These are phyloP conservation scores for Globisporangium rhizosaccharum DNA, from an alignment of 352 stramenopile species.

Conservation along the genomic window DNA sequence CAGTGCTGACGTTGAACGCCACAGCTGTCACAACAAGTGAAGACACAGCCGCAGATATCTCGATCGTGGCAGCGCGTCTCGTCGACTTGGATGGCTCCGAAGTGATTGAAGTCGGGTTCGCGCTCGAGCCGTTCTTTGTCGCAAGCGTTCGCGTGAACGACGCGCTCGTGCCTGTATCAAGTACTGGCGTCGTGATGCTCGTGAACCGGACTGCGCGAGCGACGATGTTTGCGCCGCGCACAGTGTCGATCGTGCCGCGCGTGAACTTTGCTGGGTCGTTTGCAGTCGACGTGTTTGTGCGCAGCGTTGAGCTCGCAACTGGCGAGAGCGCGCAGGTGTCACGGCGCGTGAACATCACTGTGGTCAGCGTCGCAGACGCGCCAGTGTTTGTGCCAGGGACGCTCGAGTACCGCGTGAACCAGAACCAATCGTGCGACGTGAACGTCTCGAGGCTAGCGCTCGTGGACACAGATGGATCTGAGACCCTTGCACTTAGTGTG, in stretches of 20 bases:
- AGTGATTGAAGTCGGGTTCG: constrained; percentile 32
- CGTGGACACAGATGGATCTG: constrained; percentile 36
- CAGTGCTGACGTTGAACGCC: constrained; percentile 24
- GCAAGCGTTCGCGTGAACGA: constrained; percentile 26
- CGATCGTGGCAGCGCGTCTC: constrained; percentile 30
- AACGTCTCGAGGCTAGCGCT: constrained; percentile 21
- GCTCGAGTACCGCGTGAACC: constrained; percentile 25
- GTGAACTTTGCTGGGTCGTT: constrained; percentile 36
- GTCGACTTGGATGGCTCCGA: constrained; percentile 45
- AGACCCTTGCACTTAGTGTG: constrained; percentile 30
- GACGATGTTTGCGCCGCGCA: background rate
- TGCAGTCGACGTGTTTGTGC: constrained; percentile 18
- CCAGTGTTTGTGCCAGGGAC: constrained; percentile 20
- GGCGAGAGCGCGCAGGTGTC: constrained; percentile 15
- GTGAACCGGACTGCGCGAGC: background rate
- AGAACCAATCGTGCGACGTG: constrained; percentile 26
- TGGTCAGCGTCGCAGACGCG: constrained; percentile 29
- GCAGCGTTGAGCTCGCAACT: constrained; percentile 24
- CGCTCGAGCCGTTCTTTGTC: constrained; percentile 28
- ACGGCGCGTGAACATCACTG: constrained; percentile 20
- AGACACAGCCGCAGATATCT: constrained; percentile 26
- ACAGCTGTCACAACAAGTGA: constrained; percentile 23
- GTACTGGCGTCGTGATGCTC: constrained; percentile 5
- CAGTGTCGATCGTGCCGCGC: constrained; percentile 25
- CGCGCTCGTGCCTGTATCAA: constrained; percentile 9